Evolutionary conservation across 2,329 filamentous ascomycete genomes (phyloP), one percentile per base, ranked within the genome.

Genomic region (Chaetomiaceae sp.): DNA sequence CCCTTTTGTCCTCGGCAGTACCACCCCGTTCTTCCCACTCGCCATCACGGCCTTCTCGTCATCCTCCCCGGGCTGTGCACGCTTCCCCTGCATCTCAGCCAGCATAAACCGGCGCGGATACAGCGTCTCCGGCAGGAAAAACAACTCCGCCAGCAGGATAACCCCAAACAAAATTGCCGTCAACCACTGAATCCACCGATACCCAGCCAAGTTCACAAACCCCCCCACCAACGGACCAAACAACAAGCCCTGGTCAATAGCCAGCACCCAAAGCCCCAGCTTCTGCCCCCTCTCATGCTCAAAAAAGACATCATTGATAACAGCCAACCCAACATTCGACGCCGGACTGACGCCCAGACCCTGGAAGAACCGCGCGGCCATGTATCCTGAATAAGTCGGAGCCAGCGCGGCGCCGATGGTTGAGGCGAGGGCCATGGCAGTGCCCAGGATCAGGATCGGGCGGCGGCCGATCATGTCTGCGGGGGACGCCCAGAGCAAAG

Each of bases 291-390:
- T 69, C 62, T 82, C 74, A 59, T 81, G 74, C 59, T 81, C 77
- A 59, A 78, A 82, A 59, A 80, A 83, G 15, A 81, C 59, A 64
- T 81, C 78, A 56, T 75, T 76, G 53, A 80, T 71, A 56, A 81
- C 71, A 23, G 77, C 77, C 62, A 82, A 69, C 0, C 80, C 80
- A 12, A 82, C 75, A 2, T 76, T 81, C 4, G 76, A 71, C 1
- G 75, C 77, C 4, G 79, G 79, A 38, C 74, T 73, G 14, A 78
- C 77, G 0, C 79, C 79, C 9, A 82, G 69, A 0, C 80, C 80
- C 61, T 83, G 79, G 61, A 82, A 80, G 61, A 82, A 81, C 3
- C 80, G 68, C 2, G 76, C 77, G n/a, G 75, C 74, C 77, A 83
- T 80, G 63, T 82, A 82, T 0, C 73, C 73, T 1, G 64, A 59